A percentile compares a stretch with the other conserved stretches of the same genome.
These are phyloP conservation scores for Ustilago sp. DNA, from an alignment of 1,284 basidiomycete species.

Conservation along the genomic window DNA sequence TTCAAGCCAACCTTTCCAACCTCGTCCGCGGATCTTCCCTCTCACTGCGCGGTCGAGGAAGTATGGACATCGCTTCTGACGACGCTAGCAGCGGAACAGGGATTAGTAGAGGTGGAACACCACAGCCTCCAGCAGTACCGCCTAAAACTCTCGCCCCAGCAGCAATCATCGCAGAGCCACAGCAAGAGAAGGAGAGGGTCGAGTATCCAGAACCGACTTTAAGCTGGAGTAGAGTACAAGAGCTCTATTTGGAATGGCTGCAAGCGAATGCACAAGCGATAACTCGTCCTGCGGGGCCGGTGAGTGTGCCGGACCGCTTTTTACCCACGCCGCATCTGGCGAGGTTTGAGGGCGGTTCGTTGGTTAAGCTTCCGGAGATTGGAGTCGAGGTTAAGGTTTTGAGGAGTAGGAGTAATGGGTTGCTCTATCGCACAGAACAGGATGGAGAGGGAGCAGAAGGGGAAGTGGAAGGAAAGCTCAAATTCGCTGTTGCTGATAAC, in stretches of 20 bases:
- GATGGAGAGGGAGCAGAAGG: not conserved
- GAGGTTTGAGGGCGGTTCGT: not conserved
- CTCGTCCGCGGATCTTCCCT: constrained; percentile 26
- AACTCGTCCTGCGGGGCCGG: not conserved
- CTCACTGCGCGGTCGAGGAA: not conserved
- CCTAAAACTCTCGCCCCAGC: constrained; percentile 12
- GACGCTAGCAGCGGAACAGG: not conserved
- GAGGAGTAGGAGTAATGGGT: not conserved
- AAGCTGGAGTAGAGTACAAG: not conserved
- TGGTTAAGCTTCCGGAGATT: constrained; percentile 1
- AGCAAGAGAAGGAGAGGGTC: not conserved
- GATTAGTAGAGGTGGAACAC: not conserved
- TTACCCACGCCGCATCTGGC: not conserved
- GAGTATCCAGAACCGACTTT: constrained; percentile 2
- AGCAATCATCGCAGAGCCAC: not conserved
- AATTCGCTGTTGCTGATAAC: not conserved
- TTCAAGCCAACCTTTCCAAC: constrained; percentile 33
- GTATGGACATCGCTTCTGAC: not conserved
- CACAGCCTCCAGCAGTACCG: constrained; percentile 11
- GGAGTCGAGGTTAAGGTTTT: not conserved
- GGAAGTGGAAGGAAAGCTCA: not conserved
- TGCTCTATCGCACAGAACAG: not conserved
- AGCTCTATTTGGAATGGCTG: constrained; percentile 1
- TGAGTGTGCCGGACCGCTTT: not conserved
- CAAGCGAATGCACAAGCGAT: constrained; percentile 31